These are phyloP conservation scores for Tritrichomonas foetus DNA, from an alignment of 208 protist species.

Conservation along the genomic window DNA sequence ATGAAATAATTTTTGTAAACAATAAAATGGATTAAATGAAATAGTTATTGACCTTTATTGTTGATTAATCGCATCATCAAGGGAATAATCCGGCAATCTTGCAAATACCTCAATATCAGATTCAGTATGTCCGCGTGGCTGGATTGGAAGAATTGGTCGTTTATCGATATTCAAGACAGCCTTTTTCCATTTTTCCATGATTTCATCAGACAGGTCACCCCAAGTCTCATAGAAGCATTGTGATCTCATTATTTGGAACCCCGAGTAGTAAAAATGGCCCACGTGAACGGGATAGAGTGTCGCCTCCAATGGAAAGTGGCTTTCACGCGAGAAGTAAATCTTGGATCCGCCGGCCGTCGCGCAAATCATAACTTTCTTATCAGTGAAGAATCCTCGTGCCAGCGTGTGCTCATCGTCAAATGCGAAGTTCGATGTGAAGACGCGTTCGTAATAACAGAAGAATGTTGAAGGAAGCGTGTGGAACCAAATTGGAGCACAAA, in stretches of 20 bases:
- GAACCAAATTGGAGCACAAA: conserved; percentile 2
- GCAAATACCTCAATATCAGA: too few species aligned
- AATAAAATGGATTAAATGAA: too few species aligned
- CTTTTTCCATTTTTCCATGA: too few species aligned
- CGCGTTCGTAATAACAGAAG: neutral
- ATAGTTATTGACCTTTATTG: too few species aligned
- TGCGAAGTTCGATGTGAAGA: neutral
- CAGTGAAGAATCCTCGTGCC: neutral
- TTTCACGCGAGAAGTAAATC: neutral
- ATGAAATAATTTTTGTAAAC: too few species aligned
- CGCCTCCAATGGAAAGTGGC: neutral
- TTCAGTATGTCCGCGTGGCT: too few species aligned
- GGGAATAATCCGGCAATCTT: too few species aligned
- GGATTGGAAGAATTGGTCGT: too few species aligned
- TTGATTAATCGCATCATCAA: too few species aligned
- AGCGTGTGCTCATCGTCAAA: neutral
- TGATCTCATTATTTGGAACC: neutral
- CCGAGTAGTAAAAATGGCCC: neutral
- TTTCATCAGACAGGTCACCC: too few species aligned
- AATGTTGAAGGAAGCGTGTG: neutral
- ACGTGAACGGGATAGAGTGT: too few species aligned
- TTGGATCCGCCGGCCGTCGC: neutral
- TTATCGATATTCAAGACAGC: too few species aligned
- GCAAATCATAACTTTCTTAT: neutral
- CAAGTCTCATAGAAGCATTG: neutral